Evolutionary conservation across 139 green algal genomes (phyloP), one percentile per base, ranked within the genome.

Genomic region (Auxenochlorella pyrenoidosa): DNA sequence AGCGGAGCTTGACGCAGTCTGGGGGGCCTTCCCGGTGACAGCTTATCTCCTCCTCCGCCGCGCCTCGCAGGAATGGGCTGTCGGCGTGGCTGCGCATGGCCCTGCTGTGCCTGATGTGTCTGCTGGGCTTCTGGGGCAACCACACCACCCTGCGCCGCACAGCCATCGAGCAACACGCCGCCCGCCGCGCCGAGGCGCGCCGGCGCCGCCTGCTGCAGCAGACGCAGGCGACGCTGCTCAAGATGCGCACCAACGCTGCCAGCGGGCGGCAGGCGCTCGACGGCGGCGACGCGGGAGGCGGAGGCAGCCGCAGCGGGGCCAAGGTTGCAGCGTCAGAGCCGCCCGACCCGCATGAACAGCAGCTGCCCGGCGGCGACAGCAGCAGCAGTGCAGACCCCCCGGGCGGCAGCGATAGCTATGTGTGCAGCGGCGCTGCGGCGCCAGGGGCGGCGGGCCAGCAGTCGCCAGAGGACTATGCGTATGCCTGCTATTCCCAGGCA

Each of bases 401-500:
- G 34, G 70, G 34, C 34, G 70, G 34, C 70, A n/a, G 22, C 34
- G 19, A 41, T 76, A 76, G 70, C n/a, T 76, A 76, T 76, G 36
- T n/a, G 10, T 38, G 60, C 79, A 60, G 26, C 58, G 30, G 59
- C 38, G 22, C 59, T 28, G 58, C n/a, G 5, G 83, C 38, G 18
- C 68, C 51, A 36, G 34, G 32, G 18, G 72, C 59, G 19, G 10
- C 19, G 51, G 63, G n/a, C 19, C 15, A 34, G 43, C 66, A 21
- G 0, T 24, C 32, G 26, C 12, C 41, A 40, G 58, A 87, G 30
- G 93, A 96, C 71, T 86, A 90, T 34, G 94, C 94, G 0, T 95
- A 95, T 82, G 90, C 91, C 71, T 94, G 93, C 88, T 96, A 93
- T 87, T 92, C 92, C 13, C 82, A 85, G 28, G 93, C 93, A 2